Evolutionary conservation across 192 early-diverging fungal genomes (phyloP).

Genomic region (Backusella morwellensis): DNA sequence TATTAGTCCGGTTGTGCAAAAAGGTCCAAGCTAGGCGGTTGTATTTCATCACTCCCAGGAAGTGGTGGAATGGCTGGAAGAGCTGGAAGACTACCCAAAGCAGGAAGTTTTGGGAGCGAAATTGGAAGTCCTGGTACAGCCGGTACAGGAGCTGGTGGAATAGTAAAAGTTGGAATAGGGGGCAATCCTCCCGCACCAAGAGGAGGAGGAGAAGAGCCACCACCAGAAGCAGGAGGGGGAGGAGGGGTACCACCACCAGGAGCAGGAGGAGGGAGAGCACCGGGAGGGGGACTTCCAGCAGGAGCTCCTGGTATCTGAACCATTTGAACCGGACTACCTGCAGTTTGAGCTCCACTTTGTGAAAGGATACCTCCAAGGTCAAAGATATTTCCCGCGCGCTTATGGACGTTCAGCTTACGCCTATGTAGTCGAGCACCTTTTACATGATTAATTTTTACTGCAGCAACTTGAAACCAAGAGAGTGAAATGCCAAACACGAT

Average conservation of each 20-base stretch:
- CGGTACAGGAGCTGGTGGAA: not conserved
- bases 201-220: not conserved
- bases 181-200: not conserved
- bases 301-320: not conserved
- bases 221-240: not conserved
- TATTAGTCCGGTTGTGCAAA: not conserved
- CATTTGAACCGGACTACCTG: not conserved
- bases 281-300: not conserved
- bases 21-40: not conserved
- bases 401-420: not conserved
- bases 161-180: not conserved
- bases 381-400: not conserved
- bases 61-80: not conserved
- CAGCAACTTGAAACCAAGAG: not conserved
- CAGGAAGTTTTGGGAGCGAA: not conserved
- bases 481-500: not conserved
- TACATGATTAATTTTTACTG: not conserved
- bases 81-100: not conserved
- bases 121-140: not conserved
- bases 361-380: not conserved
- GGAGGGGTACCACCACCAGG: not conserved
- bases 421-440: not conserved
- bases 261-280: not conserved
- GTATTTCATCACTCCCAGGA: not conserved
- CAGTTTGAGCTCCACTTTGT: not conserved